Base-by-base conservation (phyloP, 805 yeast species). In the Suhomyces faveliae region DNA sequence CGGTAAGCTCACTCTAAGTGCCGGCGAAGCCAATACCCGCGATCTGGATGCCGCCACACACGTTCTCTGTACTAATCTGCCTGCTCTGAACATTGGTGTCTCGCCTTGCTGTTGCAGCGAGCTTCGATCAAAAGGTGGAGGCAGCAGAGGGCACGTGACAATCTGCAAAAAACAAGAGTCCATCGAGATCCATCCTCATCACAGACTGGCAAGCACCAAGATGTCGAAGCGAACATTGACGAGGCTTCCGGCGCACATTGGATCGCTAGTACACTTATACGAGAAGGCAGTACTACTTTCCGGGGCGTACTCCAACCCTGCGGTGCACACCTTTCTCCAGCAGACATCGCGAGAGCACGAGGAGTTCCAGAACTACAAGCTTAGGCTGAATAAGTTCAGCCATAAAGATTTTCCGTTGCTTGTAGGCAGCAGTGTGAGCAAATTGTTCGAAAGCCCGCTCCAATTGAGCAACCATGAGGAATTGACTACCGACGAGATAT, bases 321-420 rank as follows among this genome's bases (percentile, higher is more conserved):
- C 40, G n/a, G 51, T 62, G 22, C 52, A 50, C 33, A 51, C 40
- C 15, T 54, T 49, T 39, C 47, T 63, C 21, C 46, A 49, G 23
- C 56, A 53, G 43, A 47, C 61, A 6, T 52, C 58, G 11, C 43
- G 49, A 8, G 59, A 55, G 43, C 60, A 61, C 42, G 46, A 48
- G 7, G 47, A 43, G 25, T 60, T 64, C 47, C 61, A 55, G 44
- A 51, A 55, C 21, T 50, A 51, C 41, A 63, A 61, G 51, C 59
- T 64, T 19, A 46, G 45, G 13, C 38, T 38, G 12, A 39, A 44
- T 35, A 22, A 30, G 13, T 49, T 42, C 42, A 42, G 41, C 30
- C 49, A 46, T 17, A 38, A 27, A 3, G 68, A 66, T 42, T 65
- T 66, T 33, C 59, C 65, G 10, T 62, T 59, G 0, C 45, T 62